Base-by-base conservation (phyloP, 2,329 filamentous ascomycete genomes). In the Pseudocercospora fuligena region DNA sequence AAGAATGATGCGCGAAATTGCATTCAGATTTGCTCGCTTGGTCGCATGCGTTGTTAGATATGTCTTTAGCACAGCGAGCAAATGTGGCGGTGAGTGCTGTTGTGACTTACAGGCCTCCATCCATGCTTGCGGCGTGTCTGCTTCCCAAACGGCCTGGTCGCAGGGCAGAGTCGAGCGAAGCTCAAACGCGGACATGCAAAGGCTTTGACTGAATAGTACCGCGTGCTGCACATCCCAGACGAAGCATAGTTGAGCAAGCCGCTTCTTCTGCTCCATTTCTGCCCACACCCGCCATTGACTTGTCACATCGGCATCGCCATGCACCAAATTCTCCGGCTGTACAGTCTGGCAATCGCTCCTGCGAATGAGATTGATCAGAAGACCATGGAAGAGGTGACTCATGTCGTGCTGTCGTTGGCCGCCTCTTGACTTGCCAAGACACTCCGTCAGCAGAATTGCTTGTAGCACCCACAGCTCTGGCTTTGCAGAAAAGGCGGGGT, bases 201-300 rank as follows among this genome's bases (percentile, higher is more conserved):
- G 81, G 4, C 86, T 88, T 72, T 89, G 87, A n/a, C 86, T 89
- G 74, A 89, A 89, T 0, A 89, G 79, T 0, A 89, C 86, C 0
- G 87, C 87, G 66, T 89, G 87, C 63, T 89, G 87, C 0, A 86
- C 88, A 69, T 89, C 88, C 88, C 87, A 89, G 80, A 89, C 86
- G 73, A 90, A 90, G 72, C 87, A 89, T 5, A 88, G 79, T 46
- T 89, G 81, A 0, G 87, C 86, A 0, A 88, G 77, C 61, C 87
- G 82, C 75, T 88, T 88, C 64, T 86, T 86, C 67, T 88, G 85
- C 71, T 89, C 87, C 1, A 82, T 79, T 53, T 86, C 81, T 2
- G 84, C 83, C 78, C 85, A 87, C n/a, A 76, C 77, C 51, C 77
- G 78, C 87, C 87, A 89, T 1, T 82, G 75, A 9, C 77, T 73